These are phyloP conservation scores for Aspergillus sp. DNA, from an alignment of 2,329 filamentous ascomycete species.

Conservation along the genomic window DNA sequence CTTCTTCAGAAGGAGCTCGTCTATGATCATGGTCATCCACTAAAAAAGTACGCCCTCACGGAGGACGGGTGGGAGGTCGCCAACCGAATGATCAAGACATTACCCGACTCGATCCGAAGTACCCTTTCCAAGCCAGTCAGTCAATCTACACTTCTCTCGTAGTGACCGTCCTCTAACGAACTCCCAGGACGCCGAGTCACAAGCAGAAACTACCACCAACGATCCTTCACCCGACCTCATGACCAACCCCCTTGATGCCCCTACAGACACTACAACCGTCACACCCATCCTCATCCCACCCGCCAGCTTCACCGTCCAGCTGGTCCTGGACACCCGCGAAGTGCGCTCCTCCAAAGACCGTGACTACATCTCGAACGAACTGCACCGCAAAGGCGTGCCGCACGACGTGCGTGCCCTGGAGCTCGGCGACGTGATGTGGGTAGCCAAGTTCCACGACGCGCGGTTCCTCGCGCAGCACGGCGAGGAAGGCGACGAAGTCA, in stretches of 20 bases:
- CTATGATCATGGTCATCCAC: conserved; percentile 65
- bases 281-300: conserved; percentile 61
- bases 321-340: conserved; percentile 74
- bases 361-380: conserved; percentile 72
- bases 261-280: conserved; percentile 34
- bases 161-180: conserved; percentile 1
- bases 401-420: conserved; percentile 68
- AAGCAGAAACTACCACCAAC: not conserved
- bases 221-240: not conserved
- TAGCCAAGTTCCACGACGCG: conserved; percentile 67
- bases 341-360: conserved; percentile 69
- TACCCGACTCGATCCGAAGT: conserved; percentile 20
- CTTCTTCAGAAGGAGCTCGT: conserved; percentile 71
- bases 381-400: conserved; percentile 62
- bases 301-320: conserved; percentile 67
- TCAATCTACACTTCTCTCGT: not conserved
- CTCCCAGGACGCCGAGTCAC: conserved; percentile 1
- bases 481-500: conserved; percentile 60
- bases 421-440: conserved; percentile 74
- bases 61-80: conserved; percentile 77
- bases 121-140: conserved; percentile 15
- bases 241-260: not conserved
- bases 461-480: conserved; percentile 56
- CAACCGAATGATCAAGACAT: conserved; percentile 58
- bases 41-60: conserved; percentile 67